Evolutionary conservation across 345 rosid species (phyloP).

Genomic region (Hibiscus trionum): DNA sequence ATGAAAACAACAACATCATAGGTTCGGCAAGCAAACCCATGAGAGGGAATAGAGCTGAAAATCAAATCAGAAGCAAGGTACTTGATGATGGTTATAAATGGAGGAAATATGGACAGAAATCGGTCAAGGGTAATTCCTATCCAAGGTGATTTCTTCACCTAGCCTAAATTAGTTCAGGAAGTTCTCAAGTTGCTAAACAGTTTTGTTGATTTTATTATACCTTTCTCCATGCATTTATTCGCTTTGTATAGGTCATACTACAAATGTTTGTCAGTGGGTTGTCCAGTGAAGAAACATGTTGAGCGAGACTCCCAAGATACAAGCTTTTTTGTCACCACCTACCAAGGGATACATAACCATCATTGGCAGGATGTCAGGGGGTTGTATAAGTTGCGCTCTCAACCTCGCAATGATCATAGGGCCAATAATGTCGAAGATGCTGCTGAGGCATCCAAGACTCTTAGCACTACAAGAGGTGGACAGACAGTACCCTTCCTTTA

Average conservation of each 20-base stretch:
- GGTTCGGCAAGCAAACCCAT: neutral
- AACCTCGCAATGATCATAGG: neutral
- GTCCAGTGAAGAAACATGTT: neutral
- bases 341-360: slow-evolving; percentile 7
- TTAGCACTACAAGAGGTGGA: neutral
- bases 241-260: neutral
- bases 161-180: neutral
- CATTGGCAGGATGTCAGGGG: neutral
- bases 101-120: neutral
- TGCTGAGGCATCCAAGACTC: neutral
- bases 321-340: neutral
- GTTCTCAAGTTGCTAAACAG: neutral
- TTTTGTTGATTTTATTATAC: neutral
- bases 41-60: neutral
- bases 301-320: neutral
- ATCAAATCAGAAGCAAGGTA: neutral
- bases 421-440: neutral
- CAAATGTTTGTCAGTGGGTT: neutral
- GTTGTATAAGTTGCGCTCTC: neutral
- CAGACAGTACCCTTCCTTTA: neutral
- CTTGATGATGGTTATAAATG: neutral
- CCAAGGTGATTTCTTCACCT: slow-evolving; percentile 6
- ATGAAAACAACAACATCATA: neutral
- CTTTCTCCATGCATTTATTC: neutral
- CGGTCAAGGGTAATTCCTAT: neutral